Evolutionary conservation across 306 rosid species (phyloP).

Genomic region (Corylus heterophylla): DNA sequence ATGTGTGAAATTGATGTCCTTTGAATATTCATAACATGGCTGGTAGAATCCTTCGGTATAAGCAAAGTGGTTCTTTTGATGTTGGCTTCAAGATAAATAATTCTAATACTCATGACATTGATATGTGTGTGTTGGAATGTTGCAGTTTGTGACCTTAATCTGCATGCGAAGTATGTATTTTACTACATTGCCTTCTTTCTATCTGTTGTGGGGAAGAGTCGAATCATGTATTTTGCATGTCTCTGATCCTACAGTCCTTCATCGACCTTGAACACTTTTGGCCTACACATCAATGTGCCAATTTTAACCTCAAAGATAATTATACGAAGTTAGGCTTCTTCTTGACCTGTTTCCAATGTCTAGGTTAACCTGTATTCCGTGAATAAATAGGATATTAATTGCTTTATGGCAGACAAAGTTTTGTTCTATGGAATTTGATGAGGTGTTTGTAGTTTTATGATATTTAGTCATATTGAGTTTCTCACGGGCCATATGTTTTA

Average conservation of each 20-base stretch:
- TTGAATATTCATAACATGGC: background rate
- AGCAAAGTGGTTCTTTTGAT: background rate
- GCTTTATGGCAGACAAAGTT: background rate
- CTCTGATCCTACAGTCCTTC: background rate
- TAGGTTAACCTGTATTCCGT: background rate
- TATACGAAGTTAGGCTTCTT: background rate
- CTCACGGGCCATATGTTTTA: background rate
- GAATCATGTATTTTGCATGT: background rate
- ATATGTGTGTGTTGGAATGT: background rate
- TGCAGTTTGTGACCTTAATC: background rate
- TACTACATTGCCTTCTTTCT: background rate
- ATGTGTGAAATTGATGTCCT: background rate
- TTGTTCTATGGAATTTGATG: background rate
- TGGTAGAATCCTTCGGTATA: background rate
- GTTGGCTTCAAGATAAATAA: background rate
- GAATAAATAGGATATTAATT: background rate
- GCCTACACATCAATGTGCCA: background rate
- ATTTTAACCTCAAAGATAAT: background rate
- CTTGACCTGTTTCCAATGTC: background rate
- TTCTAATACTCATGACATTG: background rate
- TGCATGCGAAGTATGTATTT: background rate
- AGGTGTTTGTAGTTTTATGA: background rate
- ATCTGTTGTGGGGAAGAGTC: background rate
- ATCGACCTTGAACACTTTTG: background rate
- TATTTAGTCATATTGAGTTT: background rate